Evolutionary conservation across 1,139 yeast genomes (phyloP).

Genomic region (Pichia inconspicua): DNA sequence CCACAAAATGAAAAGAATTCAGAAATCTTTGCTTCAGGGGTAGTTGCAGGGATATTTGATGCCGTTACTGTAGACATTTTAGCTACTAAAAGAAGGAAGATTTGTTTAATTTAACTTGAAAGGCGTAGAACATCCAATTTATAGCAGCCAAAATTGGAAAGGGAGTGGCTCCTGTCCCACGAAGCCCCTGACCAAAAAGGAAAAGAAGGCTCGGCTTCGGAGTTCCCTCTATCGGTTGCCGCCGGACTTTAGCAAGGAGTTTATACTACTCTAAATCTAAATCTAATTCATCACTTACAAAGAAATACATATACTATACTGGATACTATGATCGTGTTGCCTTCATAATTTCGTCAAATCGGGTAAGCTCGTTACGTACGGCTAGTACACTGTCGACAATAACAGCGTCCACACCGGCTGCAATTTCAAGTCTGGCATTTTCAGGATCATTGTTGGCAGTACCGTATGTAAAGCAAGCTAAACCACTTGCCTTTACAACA

Average conservation of each 20-base stretch:
- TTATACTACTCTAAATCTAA: too few species aligned
- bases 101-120: too few species aligned
- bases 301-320: neutral
- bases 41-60: conserved; percentile 48
- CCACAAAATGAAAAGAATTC: conserved; percentile 80
- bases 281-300: neutral
- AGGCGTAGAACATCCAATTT: neutral
- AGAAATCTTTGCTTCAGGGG: conserved; percentile 47
- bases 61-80: conserved; percentile 41
- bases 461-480: conserved; percentile 93
- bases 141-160: neutral
- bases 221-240: too few species aligned
- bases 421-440: conserved; percentile 78
- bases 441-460: conserved; percentile 77
- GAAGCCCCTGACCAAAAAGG: too few species aligned
- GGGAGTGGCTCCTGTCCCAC: too few species aligned
- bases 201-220: too few species aligned
- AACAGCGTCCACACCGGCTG: conserved; percentile 95
- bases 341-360: conserved; percentile 21
- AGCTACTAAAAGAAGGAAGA: neutral
- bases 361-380: conserved; percentile 71
- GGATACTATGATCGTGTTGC: neutral
- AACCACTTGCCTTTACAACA: conserved; percentile 81
- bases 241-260: too few species aligned
- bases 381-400: conserved; percentile 94